Conservation (phyloP, 176 grass and related monocot species). For the Ensete ventricosum region DNA sequence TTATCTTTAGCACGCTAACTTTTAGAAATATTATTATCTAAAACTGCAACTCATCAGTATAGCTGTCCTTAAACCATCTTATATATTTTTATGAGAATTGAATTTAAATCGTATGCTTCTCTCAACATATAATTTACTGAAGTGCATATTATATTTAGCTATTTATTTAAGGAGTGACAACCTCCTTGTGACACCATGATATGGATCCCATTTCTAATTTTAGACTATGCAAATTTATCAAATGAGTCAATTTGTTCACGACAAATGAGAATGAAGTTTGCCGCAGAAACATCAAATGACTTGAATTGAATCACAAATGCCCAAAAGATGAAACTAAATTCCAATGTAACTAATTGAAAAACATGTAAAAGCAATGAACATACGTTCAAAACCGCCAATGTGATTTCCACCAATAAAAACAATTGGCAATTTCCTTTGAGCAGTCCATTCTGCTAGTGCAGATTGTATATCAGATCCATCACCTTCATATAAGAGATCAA, state of each 20-base stretch:
- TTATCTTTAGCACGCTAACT: no score
- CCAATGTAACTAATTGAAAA: constrained; percentile 6
- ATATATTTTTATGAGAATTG: no score
- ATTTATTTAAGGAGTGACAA: background rate
- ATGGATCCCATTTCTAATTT: background rate
- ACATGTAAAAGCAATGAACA: constrained; percentile 6
- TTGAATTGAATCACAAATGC: background rate
- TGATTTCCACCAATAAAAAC: constrained; percentile 82
- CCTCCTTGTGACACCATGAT: background rate
- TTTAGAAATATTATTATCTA: no score
- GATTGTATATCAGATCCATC: constrained; percentile 50
- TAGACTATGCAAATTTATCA: background rate
- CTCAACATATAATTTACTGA: background rate
- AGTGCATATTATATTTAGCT: background rate
- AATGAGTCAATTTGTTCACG: background rate
- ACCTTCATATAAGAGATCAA: constrained; percentile 24
- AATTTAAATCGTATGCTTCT: no score
- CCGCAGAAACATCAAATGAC: no score
- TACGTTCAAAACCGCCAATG: constrained; percentile 66
- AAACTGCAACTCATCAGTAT: no score
- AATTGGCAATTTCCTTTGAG: constrained; percentile 66
- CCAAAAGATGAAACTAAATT: background rate
- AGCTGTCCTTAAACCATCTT: no score
- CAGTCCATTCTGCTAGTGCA: constrained; percentile 57
- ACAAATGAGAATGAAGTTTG: no score